Percentiles rank a stretch among this genome's conserved stretches.
Evolutionary conservation across 2,329 filamentous ascomycete species (phyloP).

Genomic region (Microdochium paspali): DNA sequence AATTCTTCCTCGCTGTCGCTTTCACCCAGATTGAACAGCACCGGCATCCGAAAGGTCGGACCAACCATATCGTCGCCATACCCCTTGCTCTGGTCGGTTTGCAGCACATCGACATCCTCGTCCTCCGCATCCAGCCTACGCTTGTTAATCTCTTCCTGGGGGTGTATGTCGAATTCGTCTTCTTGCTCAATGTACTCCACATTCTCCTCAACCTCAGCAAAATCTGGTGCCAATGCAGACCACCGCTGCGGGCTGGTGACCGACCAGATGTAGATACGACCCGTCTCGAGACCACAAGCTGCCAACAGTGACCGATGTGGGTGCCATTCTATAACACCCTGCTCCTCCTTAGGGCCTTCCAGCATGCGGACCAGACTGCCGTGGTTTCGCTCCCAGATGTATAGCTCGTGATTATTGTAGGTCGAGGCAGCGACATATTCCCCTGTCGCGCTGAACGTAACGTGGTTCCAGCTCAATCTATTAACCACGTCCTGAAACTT

Average conservation of each 20-base stretch:
- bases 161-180: conserved; percentile 97
- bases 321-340: conserved; percentile 96
- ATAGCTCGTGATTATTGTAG: conserved; percentile 97
- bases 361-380: conserved; percentile 94
- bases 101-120: conserved; percentile 85
- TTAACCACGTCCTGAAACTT: conserved; percentile 99
- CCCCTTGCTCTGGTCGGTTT: conserved; percentile 56
- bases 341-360: conserved; percentile 92
- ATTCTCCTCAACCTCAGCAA: conserved; percentile 95
- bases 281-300: conserved; percentile 86
- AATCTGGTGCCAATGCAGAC: conserved; percentile 94
- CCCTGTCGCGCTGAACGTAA: conserved; percentile 85
- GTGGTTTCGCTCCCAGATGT: conserved; percentile 92
- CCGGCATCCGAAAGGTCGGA: conserved; percentile 76
- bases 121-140: conserved; percentile 84
- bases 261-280: conserved; percentile 91
- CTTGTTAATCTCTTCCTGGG: conserved; percentile 88
- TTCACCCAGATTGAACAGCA: conserved; percentile 84
- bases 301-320: conserved; percentile 79
- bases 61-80: conserved; percentile 47
- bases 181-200: conserved; percentile 93
- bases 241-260: conserved; percentile 92
- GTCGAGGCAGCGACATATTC: conserved; percentile 96
- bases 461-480: conserved; percentile 90
- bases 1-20: conserved; percentile 94